Evolutionary conservation across 2,329 filamentous ascomycete genomes (phyloP).

Genomic region (Phyllachora maydis): DNA sequence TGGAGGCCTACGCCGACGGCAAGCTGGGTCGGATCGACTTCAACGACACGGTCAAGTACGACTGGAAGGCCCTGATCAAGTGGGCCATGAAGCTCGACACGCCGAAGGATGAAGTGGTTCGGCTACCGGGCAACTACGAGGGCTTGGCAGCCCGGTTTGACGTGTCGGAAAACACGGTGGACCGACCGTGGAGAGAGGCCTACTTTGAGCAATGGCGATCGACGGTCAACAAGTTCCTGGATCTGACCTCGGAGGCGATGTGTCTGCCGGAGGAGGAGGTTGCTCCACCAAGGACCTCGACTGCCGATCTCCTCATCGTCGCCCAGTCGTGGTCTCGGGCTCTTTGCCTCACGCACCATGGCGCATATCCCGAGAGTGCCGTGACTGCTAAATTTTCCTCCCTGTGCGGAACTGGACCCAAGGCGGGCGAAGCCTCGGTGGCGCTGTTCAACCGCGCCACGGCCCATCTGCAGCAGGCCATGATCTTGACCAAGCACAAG

Average conservation of each 20-base stretch:
- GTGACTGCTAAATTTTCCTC: constrained; percentile 29
- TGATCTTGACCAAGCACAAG: constrained; percentile 38
- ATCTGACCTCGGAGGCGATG: constrained; percentile 25
- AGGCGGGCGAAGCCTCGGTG: constrained; percentile 18
- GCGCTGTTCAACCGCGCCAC: constrained; percentile 26
- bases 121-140: constrained; percentile 24
- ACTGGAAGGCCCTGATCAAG: constrained; percentile 44
- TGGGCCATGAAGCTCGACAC: constrained; percentile 37
- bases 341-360: constrained; percentile 29
- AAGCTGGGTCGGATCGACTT: constrained; percentile 42
- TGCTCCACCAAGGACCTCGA: constrained; percentile 1
- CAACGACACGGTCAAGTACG: constrained; percentile 39
- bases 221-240: constrained; percentile 34
- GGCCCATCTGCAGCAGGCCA: constrained; percentile 20
- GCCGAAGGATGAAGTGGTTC: constrained; percentile 19
- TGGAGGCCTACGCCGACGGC: constrained; percentile 42
- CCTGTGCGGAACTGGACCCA: constrained; percentile 14
- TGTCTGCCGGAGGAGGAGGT: constrained; percentile 11
- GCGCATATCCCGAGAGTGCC: constrained; percentile 23
- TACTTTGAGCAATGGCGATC: constrained; percentile 32
- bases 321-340: constrained; percentile 39
- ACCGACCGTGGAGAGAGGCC: constrained; percentile 29
- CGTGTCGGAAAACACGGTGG: constrained; percentile 13
- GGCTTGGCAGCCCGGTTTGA: constrained; percentile 21
- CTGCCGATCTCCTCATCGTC: constrained; percentile 14